A percentile compares a stretch with the other conserved stretches of the same genome.
phyloP scores from a whole-genome alignment of 768 basidiomycete species.

The Leucocoprinus leucothites region DNA sequence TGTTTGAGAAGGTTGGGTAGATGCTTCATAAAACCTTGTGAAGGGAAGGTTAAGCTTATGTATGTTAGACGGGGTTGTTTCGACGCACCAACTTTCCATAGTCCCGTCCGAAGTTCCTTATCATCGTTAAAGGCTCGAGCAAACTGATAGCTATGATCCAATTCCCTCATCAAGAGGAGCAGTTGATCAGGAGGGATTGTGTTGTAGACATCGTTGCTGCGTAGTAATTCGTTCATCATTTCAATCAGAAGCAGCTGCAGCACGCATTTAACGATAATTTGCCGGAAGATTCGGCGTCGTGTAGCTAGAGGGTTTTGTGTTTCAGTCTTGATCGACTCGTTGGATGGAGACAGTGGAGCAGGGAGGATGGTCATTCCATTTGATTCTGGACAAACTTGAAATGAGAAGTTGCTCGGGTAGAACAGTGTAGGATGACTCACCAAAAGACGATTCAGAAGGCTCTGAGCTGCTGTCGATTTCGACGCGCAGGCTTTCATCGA shows the following conservation, averaged over 20 bases:
- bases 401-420: background rate
- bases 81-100: conserved; percentile 98
- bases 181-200: conserved; percentile 95
- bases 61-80: background rate
- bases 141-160: conserved; percentile 97
- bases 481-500: conserved; percentile 86
- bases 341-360: conserved; percentile 82
- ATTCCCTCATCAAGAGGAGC: conserved; percentile 88
- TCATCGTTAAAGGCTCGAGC: conserved; percentile 97
- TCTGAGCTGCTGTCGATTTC: conserved; percentile 71
- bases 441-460: conserved; percentile 40
- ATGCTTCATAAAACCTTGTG: conserved; percentile 97
- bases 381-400: conserved; percentile 39
- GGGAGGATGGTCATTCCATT: conserved; percentile 73
- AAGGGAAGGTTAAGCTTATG: background rate
- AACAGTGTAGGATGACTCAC: conserved; percentile 13
- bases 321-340: conserved; percentile 47
- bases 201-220: conserved; percentile 87
- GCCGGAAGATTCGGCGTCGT: conserved; percentile 88
- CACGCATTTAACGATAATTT: conserved; percentile 99
- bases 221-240: conserved; percentile 92
- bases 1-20: conserved; percentile 96
- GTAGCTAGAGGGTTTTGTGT: conserved; percentile 57
- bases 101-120: conserved; percentile 90
- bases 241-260: conserved; percentile 95